Evolutionary conservation across 179 eudicot genomes (phyloP), one percentile per base, ranked within the genome.

Genomic region (Carnegiea gigantea): DNA sequence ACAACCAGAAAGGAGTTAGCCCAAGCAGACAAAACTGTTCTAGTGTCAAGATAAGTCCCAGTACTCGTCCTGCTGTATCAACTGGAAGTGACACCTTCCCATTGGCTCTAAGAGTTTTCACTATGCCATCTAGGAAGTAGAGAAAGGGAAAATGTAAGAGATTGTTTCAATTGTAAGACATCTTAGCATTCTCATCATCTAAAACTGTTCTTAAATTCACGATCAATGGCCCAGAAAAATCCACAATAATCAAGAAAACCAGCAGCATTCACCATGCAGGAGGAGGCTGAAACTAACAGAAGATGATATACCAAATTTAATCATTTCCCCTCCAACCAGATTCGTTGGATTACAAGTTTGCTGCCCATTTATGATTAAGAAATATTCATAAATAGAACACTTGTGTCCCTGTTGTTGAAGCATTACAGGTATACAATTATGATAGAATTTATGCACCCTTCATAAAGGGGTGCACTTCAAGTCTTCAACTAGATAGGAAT

Each of bases 21-120:
- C 15, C 51, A 65, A 20, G 79, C 73, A 9, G 48, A 77, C 85
- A 81, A 64, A 91, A 98, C 99, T 95, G 96, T 80, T 96, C 99
- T 67, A 96, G 85, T 84, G 89, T 91, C 71, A 96, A 86, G 65
- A 92, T 59, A 59, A 94, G 88, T 88, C 94, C 99, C 83, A 96
- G 80, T 38, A 93, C 95, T 81, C 99, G 93, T 23, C 99, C 99
- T 80, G 97, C 98, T 80, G 99, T 94, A 90, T 96, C 98, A 23
- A 96, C 96, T 51, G 99, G 99, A 73, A 96, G 87, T 80, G 94
- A 79, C 30, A 96, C 94, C 85, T 96, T 94, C 74, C 99, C 99
- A 82, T 92, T 89, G 74, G 83, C 92, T 82, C 92, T 89, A 21
- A 95, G 88, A 54, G 99, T 91, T 86, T 78, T 94, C 80, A 85